Percentiles rank a stretch among this genome's conserved stretches.
phyloP scores from a whole-genome alignment of 192 early-diverging fungal genomes.

The Coemansia sp. region DNA sequence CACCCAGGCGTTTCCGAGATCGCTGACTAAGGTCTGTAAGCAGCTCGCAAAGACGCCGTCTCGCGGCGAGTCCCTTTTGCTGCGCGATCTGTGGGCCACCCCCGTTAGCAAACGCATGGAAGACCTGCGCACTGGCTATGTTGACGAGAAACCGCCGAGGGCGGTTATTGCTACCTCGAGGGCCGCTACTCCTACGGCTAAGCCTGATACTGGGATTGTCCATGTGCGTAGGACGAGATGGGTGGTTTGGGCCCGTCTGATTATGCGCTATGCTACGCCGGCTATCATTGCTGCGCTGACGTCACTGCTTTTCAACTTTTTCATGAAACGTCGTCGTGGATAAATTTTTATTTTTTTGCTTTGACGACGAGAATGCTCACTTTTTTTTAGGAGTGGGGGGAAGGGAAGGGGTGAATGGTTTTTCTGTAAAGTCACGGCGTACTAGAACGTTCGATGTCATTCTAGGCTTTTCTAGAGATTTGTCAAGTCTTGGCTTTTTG shows the following conservation, averaged over 20 bases:
- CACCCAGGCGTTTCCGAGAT: conserved; percentile 53
- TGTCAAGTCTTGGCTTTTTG: neutral
- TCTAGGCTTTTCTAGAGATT: neutral
- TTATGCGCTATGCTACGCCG: conserved; percentile 37
- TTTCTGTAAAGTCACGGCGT: neutral
- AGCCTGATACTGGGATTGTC: neutral
- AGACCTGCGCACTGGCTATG: neutral
- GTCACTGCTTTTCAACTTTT: conserved; percentile 21
- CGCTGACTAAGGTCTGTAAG: conserved; percentile 49
- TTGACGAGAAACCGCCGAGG: neutral
- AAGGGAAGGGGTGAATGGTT: neutral
- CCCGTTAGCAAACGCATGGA: neutral
- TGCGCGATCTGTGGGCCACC: neutral
- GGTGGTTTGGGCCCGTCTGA: conserved; percentile 27
- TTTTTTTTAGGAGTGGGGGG: neutral
- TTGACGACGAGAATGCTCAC: neutral
- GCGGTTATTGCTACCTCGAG: neutral
- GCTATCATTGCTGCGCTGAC: conserved; percentile 45
- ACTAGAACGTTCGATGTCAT: neutral
- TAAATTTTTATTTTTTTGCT: neutral
- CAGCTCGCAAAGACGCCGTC: conserved; percentile 29
- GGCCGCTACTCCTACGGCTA: neutral
- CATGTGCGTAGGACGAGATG: neutral
- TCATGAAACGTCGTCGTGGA: neutral
- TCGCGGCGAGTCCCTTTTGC: conserved; percentile 24